Conservation (phyloP, 1,139 yeast species). For the Casaregolazyma suthepensis region DNA sequence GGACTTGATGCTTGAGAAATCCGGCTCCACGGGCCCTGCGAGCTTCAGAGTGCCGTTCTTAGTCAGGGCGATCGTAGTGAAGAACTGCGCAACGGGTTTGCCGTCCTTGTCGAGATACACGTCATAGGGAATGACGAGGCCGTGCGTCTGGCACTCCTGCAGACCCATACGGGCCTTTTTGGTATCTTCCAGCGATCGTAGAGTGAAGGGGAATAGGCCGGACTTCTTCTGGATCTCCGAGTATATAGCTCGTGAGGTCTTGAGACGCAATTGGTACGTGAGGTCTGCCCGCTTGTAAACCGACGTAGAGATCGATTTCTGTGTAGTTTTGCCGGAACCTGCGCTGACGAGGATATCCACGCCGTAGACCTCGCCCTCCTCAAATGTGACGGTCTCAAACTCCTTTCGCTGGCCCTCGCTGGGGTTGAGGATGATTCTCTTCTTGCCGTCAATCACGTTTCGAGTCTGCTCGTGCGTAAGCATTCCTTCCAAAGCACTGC, state of each 20-base stretch:
- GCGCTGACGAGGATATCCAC: conserved; percentile 66
- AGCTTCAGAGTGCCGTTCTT: conserved; percentile 65
- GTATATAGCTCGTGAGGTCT: conserved; percentile 62
- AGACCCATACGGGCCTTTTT: conserved; percentile 71
- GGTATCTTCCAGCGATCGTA: conserved; percentile 62
- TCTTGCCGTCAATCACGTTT: conserved; percentile 66
- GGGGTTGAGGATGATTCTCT: conserved; percentile 74
- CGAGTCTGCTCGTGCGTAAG: conserved; percentile 66
- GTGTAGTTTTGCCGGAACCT: conserved; percentile 63
- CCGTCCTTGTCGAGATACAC: conserved; percentile 65
- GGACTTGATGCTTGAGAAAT: conserved; percentile 50
- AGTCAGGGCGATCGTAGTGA: conserved; percentile 72
- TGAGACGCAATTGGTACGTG: conserved; percentile 64
- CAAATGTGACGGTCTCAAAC: conserved; percentile 61
- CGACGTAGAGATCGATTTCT: conserved; percentile 57
- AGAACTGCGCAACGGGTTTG: conserved; percentile 64
- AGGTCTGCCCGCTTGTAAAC: conserved; percentile 68
- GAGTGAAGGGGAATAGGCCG: conserved; percentile 67
- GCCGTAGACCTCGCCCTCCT: conserved; percentile 74
- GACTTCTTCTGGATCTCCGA: conserved; percentile 62
- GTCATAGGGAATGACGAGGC: conserved; percentile 63
- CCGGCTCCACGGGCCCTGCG: conserved; percentile 46
- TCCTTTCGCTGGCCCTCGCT: conserved; percentile 58
- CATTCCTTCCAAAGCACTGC: conserved; percentile 70
- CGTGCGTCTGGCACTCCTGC: conserved; percentile 67